Base-by-base conservation (phyloP, 2,329 filamentous ascomycete species). In the Epichloe typhina region DNA sequence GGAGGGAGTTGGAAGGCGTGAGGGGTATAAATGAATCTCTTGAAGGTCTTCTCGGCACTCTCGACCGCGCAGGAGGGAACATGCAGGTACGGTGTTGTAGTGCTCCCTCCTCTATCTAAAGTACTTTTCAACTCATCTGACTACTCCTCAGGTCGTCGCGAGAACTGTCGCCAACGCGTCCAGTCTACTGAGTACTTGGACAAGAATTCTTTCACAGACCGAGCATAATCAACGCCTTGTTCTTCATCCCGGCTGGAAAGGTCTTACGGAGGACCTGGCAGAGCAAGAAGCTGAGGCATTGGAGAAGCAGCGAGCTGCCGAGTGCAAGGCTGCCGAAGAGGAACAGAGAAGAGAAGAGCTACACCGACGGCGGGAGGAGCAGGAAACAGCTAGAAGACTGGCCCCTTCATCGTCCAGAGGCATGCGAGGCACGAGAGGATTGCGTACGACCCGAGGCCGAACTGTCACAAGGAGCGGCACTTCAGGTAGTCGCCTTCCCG, bases 181-280 rank as follows among this genome's bases (percentile, higher is more conserved):
- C 13, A 86, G 86, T 1, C 78, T 98, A 13, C 81, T 98, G 35
- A 89, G 94, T 60, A 95, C 90, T 15, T 98, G 91, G 91, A 95
- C 89, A 8, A 83, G 89, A 49, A 96, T 98, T 57, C 79, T 98
- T 12, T 93, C 88, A 6, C 93, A 98, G 67, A 96, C 93, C 4
- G 93, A 98, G 68, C 93, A 98, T 69, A 97, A 95, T 64, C 90
- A 97, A 66, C 83, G 93, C 23, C 73, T 98, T 47, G 84, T 98
- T 43, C 75, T 97, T 44, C 86, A 95, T 62, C 86, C 88, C 2
- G 75, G 81, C 52, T 98, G 91, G 89, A 84, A 91, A 62, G 93
- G 93, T 51, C 86, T 90, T 31, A 86, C 81, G 4, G 82, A 90
- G 61, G 93, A 98, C 68, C 69, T 95, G 39, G 75, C 80, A n/a